These are phyloP conservation scores for Acacia crassicarpa DNA, from an alignment of 306 rosid genomes.

Conservation along the genomic window DNA sequence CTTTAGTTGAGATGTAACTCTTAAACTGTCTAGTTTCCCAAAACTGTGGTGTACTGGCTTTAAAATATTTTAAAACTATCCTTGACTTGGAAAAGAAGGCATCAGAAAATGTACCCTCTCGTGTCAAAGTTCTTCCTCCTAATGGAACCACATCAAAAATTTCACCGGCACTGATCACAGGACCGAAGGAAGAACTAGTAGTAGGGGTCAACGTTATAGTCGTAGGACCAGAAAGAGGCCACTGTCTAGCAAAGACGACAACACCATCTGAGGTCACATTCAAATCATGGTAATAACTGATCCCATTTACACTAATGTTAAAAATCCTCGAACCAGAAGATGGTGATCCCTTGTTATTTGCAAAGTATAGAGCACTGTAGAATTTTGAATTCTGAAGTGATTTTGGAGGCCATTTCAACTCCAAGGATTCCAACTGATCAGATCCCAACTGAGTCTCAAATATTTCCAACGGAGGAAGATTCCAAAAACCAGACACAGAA, in stretches of 20 bases:
- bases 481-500: conserved; percentile 85
- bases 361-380: conserved; percentile 84
- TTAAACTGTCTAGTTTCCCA: conserved; percentile 19
- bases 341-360: conserved; percentile 40
- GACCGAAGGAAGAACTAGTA: conserved; percentile 57
- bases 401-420: conserved; percentile 67
- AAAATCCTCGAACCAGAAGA: conserved; percentile 47
- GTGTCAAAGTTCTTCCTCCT: conserved; percentile 68
- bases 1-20: neutral
- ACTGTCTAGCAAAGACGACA: conserved; percentile 67
- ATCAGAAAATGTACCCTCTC: conserved; percentile 65
- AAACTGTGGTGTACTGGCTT: neutral
- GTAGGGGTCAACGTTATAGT: conserved; percentile 64
- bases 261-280: conserved; percentile 59
- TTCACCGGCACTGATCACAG: conserved; percentile 85
- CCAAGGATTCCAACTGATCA: conserved; percentile 43
- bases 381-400: conserved; percentile 54
- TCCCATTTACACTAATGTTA: conserved; percentile 59
- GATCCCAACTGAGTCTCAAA: conserved; percentile 61
- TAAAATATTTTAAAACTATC: conserved; percentile 29
- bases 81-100: conserved; percentile 17
- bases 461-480: conserved; percentile 69
- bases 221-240: conserved; percentile 84
- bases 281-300: conserved; percentile 56
- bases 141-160: conserved; percentile 58